These are phyloP conservation scores for Eutrema heterophyllum DNA, from an alignment of 345 rosid genomes.

Conservation along the genomic window DNA sequence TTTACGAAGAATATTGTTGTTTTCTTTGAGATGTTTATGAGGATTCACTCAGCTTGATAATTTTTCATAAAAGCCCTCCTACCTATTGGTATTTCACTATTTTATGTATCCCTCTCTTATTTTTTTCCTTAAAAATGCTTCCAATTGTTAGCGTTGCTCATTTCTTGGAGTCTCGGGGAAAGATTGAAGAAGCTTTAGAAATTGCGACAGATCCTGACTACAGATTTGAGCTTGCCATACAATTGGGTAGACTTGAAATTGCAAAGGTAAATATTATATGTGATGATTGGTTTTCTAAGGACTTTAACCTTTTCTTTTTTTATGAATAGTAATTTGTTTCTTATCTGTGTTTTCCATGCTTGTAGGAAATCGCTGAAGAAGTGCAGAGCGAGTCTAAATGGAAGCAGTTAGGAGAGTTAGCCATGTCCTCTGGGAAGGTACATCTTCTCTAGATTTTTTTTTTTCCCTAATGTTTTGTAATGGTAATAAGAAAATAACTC, in stretches of 20 bases:
- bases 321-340: background rate
- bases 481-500: background rate
- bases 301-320: background rate
- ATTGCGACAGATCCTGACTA: constrained; percentile 97
- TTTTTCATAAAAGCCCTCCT: background rate
- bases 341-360: background rate
- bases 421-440: constrained; percentile 97
- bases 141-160: constrained; percentile 75
- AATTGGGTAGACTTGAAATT: constrained; percentile 82
- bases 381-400: constrained; percentile 92
- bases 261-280: constrained; percentile 57
- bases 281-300: background rate
- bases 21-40: background rate
- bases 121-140: background rate
- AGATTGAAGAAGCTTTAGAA: constrained; percentile 93
- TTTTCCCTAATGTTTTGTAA: background rate
- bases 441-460: background rate
- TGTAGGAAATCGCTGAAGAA: constrained; percentile 81
- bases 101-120: background rate
- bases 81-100: background rate
- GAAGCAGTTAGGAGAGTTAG: constrained; percentile 97
- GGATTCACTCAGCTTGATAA: background rate
- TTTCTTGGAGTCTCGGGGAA: constrained; percentile 97
- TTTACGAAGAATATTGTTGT: background rate
- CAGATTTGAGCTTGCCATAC: constrained; percentile 93